phyloP scores from a whole-genome alignment of 106 monocot genomes.

The Amphibolis antarctica region DNA sequence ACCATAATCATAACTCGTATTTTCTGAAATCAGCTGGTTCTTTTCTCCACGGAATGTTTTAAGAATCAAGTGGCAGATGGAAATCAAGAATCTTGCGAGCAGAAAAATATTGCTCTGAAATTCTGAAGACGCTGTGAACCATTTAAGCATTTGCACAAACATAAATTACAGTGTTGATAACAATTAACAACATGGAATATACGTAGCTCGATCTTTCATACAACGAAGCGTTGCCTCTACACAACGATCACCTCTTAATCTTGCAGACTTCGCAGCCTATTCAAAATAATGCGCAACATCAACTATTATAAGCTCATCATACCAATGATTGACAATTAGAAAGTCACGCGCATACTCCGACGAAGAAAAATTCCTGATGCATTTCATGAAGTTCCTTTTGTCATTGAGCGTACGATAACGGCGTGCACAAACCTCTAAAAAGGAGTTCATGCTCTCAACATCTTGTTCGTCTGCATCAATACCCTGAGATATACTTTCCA shows the following conservation, averaged over 20 bases:
- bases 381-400: conserved; percentile 24
- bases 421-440: conserved; percentile 24
- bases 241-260: conserved; percentile 33
- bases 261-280: conserved; percentile 31
- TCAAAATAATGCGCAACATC: conserved; percentile 30
- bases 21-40: background rate
- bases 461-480: background rate
- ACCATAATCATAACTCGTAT: background rate
- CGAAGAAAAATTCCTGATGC: conserved; percentile 30
- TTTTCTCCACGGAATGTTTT: conserved; percentile 11
- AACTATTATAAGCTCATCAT: conserved; percentile 34
- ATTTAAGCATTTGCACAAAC: conserved; percentile 4
- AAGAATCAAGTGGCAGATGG: conserved; percentile 18
- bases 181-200: conserved; percentile 26
- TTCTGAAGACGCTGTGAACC: conserved; percentile 5
- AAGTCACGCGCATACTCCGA: conserved; percentile 23
- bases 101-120: conserved; percentile 20
- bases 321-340: conserved; percentile 21
- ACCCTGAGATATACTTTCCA: background rate
- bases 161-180: conserved; percentile 20
- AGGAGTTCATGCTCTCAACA: conserved; percentile 11
- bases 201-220: conserved; percentile 21
- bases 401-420: conserved; percentile 18
- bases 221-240: conserved; percentile 27
- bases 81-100: conserved; percentile 36